Evolutionary conservation across 139 green algal genomes (phyloP).

Genomic region (Micractinium conductrix): DNA sequence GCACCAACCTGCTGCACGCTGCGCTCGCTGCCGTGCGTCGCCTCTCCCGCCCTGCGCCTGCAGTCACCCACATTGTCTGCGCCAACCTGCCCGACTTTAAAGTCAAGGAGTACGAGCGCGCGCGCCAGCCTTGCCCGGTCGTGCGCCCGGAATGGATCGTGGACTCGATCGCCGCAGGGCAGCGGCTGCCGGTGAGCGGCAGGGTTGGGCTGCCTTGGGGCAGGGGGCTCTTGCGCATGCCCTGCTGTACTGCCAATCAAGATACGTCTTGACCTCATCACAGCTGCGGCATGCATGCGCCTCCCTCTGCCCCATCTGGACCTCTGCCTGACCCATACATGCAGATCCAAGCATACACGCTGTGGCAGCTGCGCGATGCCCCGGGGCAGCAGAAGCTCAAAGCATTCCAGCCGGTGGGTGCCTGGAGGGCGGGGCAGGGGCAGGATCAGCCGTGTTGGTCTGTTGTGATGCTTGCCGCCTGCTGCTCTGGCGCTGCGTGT

Average conservation of each 20-base stretch:
- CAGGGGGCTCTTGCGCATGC: no score
- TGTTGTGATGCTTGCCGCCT: background rate
- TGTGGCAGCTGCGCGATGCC: constrained; percentile 49
- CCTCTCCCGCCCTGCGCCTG: no score
- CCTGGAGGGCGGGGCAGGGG: no score
- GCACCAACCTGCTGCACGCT: background rate
- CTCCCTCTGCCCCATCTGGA: background rate
- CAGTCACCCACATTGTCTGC: constrained; percentile 94
- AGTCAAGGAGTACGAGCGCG: constrained; percentile 56
- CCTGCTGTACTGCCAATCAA: no score
- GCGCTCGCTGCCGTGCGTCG: no score
- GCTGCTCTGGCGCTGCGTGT: no score
- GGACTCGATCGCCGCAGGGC: constrained; percentile 66
- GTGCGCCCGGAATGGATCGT: constrained; percentile 86
- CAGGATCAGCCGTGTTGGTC: no score
- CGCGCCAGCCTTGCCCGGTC: constrained; percentile 61
- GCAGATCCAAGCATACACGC: constrained; percentile 47
- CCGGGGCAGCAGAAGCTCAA: constrained; percentile 53
- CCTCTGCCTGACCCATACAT: no score
- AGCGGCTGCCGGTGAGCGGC: constrained; percentile 57
- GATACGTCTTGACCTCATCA: no score
- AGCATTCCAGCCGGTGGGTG: constrained; percentile 9
- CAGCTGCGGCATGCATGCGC: no score
- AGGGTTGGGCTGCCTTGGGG: no score
- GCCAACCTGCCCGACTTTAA: constrained; percentile 92